A percentile compares a stretch with the other conserved stretches of the same genome.
Evolutionary conservation across 2,329 filamentous ascomycete genomes (phyloP).

Genomic region (Elsinoe perseae): DNA sequence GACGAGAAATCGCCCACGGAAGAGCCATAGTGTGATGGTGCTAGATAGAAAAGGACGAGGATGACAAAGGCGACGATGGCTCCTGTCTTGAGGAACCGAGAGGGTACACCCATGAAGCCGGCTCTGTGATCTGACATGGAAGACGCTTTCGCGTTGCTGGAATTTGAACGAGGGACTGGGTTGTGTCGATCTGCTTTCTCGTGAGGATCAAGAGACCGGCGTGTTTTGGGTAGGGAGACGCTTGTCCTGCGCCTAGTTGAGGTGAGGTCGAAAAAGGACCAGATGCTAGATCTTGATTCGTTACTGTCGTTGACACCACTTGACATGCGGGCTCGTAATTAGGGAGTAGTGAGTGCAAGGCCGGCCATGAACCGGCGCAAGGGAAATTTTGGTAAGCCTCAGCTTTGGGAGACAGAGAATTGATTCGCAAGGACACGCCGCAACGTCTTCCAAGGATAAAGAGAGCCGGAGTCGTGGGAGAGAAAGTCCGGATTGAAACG

Average conservation of each 20-base stretch:
- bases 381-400: background rate
- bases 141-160: slow-evolving; percentile 17
- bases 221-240: slow-evolving; percentile 39
- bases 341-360: slow-evolving; percentile 3
- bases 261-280: slow-evolving; percentile 46
- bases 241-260: slow-evolving; percentile 46
- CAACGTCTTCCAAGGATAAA: too few species aligned
- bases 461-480: background rate
- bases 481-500: background rate
- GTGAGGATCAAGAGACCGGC: slow-evolving; percentile 34
- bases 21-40: slow-evolving; percentile 30
- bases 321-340: slow-evolving; percentile 9
- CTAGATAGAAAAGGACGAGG: slow-evolving; percentile 50
- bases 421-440: too few species aligned
- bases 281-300: slow-evolving; percentile 34
- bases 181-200: slow-evolving; percentile 41
- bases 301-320: background rate
- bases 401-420: background rate
- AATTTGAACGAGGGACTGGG: slow-evolving; percentile 18
- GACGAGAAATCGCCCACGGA: slow-evolving; percentile 25
- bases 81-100: slow-evolving; percentile 55
- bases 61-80: slow-evolving; percentile 52
- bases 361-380: background rate
- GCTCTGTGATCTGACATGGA: slow-evolving; percentile 38
- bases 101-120: slow-evolving; percentile 52